A percentile compares a stretch with the other conserved stretches of the same genome.
Conservation (phyloP, 139 green algal species). For the Chlamydomonas sp. region DNA sequence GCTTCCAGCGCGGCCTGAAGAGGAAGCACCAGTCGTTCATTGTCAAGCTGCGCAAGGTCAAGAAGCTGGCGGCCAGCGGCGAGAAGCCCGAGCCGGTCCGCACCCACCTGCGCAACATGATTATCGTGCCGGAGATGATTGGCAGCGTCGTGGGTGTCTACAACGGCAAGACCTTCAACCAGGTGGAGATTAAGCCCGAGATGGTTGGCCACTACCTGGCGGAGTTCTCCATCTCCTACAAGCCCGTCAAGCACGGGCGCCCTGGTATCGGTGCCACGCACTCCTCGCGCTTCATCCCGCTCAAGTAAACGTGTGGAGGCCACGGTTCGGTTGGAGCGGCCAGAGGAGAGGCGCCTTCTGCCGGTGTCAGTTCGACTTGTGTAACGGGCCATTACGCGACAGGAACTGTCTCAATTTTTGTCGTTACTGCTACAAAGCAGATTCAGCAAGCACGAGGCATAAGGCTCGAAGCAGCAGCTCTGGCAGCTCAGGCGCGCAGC, state of each 20-base stretch:
- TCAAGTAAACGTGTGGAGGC: conserved; percentile 84
- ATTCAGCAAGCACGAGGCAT: background rate
- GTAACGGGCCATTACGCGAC: conserved; percentile 15
- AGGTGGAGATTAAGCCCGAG: conserved; percentile 88
- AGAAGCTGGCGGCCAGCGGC: conserved; percentile 75
- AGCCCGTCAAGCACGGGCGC: conserved; percentile 97
- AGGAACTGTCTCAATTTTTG: no score
- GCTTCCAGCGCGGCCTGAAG: conserved; percentile 97
- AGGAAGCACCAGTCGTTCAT: conserved; percentile 95
- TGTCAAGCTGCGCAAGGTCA: conserved; percentile 98
- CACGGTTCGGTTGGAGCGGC: background rate
- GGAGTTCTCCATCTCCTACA: conserved; percentile 99
- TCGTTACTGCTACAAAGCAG: background rate
- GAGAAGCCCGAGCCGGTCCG: conserved; percentile 98
- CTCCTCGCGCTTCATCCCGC: conserved; percentile 98
- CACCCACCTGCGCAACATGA: conserved; percentile 99
- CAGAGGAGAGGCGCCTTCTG: background rate
- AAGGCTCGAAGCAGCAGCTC: background rate
- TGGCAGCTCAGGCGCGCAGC: background rate
- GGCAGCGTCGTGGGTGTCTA: conserved; percentile 98
- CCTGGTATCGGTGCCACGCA: conserved; percentile 96
- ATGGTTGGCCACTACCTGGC: conserved; percentile 99
- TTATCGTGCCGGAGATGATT: conserved; percentile 99
- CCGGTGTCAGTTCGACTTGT: background rate
- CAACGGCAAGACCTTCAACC: conserved; percentile 99